Conservation (phyloP, 257 asterid genomes). For the Euphrasia confusa region DNA sequence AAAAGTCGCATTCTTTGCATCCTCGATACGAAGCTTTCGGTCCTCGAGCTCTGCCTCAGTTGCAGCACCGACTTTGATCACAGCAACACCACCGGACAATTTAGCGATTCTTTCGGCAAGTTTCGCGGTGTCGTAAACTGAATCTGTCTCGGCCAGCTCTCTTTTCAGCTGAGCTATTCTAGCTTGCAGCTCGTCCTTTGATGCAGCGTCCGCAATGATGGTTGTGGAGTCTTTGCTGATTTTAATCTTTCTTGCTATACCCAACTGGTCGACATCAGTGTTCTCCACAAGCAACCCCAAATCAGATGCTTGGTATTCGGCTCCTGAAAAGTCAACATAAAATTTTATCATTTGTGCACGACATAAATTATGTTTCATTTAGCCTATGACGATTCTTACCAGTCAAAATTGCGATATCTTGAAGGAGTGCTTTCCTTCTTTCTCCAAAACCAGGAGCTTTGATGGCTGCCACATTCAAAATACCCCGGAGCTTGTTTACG, state of each 20-base stretch:
- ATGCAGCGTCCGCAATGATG: constrained; percentile 91
- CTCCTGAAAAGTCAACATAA: constrained; percentile 45
- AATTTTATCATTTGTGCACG: no score
- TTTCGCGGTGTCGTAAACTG: constrained; percentile 78
- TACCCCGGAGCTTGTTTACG: constrained; percentile 90
- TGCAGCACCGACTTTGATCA: constrained; percentile 96
- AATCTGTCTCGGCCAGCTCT: constrained; percentile 74
- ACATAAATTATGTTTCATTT: no score
- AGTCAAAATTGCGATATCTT: constrained; percentile 91
- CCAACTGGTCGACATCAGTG: constrained; percentile 73
- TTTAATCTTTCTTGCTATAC: constrained; percentile 81
- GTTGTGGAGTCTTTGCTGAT: constrained; percentile 81
- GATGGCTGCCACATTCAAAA: constrained; percentile 91
- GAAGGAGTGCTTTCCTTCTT: constrained; percentile 91
- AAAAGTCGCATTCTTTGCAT: constrained; percentile 96
- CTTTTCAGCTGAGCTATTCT: constrained; percentile 81
- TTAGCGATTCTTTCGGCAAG: constrained; percentile 96
- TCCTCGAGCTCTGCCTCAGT: constrained; percentile 97
- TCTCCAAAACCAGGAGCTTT: constrained; percentile 99
- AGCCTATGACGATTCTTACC: constrained; percentile 33
- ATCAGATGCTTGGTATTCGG: constrained; percentile 88
- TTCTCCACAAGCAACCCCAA: constrained; percentile 80
- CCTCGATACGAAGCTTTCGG: constrained; percentile 88
- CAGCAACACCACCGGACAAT: constrained; percentile 97
- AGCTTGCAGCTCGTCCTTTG: constrained; percentile 91